phyloP scores from a whole-genome alignment of 768 basidiomycete species.

The Pleurotus eryngii region DNA sequence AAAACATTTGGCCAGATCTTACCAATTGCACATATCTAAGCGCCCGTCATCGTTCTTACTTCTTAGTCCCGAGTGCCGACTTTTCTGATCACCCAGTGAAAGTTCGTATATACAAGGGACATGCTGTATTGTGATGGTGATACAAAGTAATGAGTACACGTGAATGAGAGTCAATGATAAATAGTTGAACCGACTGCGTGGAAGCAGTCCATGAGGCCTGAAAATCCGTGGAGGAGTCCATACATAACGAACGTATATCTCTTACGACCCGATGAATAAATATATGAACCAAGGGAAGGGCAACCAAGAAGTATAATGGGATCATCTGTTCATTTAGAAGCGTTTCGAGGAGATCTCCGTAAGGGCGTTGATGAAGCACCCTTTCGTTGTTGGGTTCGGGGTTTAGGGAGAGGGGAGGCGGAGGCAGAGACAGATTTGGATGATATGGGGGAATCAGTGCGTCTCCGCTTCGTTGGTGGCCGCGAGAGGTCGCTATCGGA shows the following conservation, averaged over 20 bases:
- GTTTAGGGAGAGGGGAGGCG: background rate
- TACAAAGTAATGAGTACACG: too few relatives aligned
- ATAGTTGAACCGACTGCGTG: too few relatives aligned
- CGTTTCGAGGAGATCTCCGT: slow-evolving; percentile 3
- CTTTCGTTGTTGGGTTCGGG: background rate
- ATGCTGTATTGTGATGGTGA: too few relatives aligned
- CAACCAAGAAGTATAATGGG: background rate
- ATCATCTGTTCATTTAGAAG: background rate
- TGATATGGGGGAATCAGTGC: background rate
- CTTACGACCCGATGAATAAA: background rate
- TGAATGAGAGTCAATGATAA: too few relatives aligned
- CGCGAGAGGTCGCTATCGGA: background rate
- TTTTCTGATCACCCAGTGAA: too few relatives aligned
- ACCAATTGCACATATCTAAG: too few relatives aligned
- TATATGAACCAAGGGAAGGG: background rate
- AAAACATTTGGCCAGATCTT: too few relatives aligned
- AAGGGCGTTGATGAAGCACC: background rate
- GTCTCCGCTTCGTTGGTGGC: slow-evolving; percentile 4
- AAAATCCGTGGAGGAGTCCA: background rate
- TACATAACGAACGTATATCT: background rate
- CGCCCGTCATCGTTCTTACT: too few relatives aligned
- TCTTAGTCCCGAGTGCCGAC: too few relatives aligned
- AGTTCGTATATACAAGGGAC: too few relatives aligned
- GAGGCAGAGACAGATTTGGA: background rate
- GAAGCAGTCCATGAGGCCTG: background rate